Conservation (phyloP, 1,284 basidiomycete species). For the Pseudozyma thailandica region DNA sequence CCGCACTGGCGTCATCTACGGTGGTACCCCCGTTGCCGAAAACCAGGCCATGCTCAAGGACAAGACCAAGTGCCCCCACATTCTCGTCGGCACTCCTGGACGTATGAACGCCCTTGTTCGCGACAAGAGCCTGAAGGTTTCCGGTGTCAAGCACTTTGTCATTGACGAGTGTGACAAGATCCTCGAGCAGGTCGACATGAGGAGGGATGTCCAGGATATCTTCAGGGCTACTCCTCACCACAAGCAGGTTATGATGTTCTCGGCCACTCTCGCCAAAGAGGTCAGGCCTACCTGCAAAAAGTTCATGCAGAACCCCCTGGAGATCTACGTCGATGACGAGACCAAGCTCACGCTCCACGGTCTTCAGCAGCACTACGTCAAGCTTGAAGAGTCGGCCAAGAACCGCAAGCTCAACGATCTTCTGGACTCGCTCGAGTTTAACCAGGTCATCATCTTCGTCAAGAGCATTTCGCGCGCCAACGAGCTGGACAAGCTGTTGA, state of each 20-base stretch:
- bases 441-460: conserved; percentile 99
- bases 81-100: conserved; percentile 97
- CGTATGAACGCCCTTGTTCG: conserved; percentile 67
- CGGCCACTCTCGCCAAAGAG: conserved; percentile 96
- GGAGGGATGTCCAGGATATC: conserved; percentile 99
- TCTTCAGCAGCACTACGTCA: conserved; percentile 96
- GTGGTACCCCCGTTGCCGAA: conserved; percentile 92
- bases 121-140: conserved; percentile 66
- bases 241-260: conserved; percentile 99
- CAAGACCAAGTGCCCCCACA: conserved; percentile 98
- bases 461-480: conserved; percentile 97
- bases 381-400: conserved; percentile 85
- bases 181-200: conserved; percentile 99
- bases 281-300: conserved; percentile 98
- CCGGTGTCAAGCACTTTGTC: conserved; percentile 81
- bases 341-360: conserved; percentile 98
- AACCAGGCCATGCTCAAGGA: conserved; percentile 93
- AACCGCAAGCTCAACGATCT: conserved; percentile 98
- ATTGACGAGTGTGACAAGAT: conserved; percentile 99
- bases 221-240: conserved; percentile 99
- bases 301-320: conserved; percentile 99
- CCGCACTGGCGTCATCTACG: conserved; percentile 96
- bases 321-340: conserved; percentile 99
- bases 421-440: conserved; percentile 96
- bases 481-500: conserved; percentile 92